A percentile compares a stretch with the other conserved stretches of the same genome.
Conservation (phyloP, 192 early-diverging fungal genomes). For the Backusella morwellensis region DNA sequence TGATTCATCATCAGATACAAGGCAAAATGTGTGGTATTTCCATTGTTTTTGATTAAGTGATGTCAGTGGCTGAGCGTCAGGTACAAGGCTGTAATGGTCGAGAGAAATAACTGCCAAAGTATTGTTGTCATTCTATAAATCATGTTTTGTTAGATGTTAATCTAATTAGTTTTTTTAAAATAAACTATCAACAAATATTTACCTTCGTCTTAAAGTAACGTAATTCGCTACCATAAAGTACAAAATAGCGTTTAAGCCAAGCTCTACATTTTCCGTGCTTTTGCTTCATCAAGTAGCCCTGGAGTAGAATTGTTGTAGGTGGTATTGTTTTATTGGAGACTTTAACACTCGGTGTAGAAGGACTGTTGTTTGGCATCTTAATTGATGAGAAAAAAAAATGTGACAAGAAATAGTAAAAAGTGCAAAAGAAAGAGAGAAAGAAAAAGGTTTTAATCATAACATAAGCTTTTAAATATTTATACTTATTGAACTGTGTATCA, state of each 20-base stretch:
- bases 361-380: background rate
- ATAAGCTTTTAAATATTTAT: background rate
- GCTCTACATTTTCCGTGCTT: slow-evolving; percentile 24
- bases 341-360: slow-evolving; percentile 9
- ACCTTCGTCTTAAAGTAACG: slow-evolving; percentile 22
- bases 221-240: slow-evolving; percentile 14
- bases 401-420: background rate
- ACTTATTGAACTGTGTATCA: background rate
- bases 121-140: slow-evolving; percentile 10
- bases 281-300: slow-evolving; percentile 29
- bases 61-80: slow-evolving; percentile 9
- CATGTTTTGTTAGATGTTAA: background rate
- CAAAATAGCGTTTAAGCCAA: slow-evolving; percentile 27
- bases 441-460: background rate
- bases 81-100: slow-evolving; percentile 9
- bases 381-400: background rate
- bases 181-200: background rate
- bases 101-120: slow-evolving; percentile 12
- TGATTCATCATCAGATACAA: slow-evolving; percentile 15
- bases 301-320: background rate
- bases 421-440: background rate
- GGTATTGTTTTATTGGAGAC: background rate
- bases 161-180: background rate
- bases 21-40: slow-evolving; percentile 10
- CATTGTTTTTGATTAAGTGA: slow-evolving; percentile 10